A percentile compares a stretch with the other conserved stretches of the same genome.
These are phyloP conservation scores for Fonsecaea nubica DNA, from an alignment of 2,329 filamentous ascomycete species.

Conservation along the genomic window DNA sequence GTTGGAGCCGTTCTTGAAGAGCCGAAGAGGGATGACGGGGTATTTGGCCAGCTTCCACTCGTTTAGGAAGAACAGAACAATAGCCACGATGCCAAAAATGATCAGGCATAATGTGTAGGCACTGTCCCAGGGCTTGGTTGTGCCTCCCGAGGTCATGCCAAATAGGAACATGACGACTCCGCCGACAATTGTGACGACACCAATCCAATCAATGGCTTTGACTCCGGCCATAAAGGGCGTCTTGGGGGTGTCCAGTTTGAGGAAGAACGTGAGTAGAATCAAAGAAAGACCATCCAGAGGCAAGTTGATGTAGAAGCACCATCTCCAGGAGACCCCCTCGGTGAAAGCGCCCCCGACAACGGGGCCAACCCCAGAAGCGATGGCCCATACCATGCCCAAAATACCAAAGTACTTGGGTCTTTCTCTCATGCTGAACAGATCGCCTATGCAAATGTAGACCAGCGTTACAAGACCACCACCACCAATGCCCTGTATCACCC, in stretches of 20 bases:
- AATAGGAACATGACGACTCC: constrained; percentile 73
- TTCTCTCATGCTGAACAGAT: constrained; percentile 66
- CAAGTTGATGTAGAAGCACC: constrained; percentile 65
- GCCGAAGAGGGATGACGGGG: constrained; percentile 68
- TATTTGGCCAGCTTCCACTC: constrained; percentile 67
- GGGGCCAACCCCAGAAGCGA: constrained; percentile 66
- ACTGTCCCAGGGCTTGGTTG: constrained; percentile 59
- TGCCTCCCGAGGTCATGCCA: constrained; percentile 72
- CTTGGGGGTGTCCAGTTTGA: constrained; percentile 66
- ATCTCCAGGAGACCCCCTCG: constrained; percentile 47
- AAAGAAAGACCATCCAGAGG: constrained; percentile 67
- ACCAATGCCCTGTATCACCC: constrained; percentile 68
- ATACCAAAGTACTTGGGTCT: constrained; percentile 68
- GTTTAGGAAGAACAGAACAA: constrained; percentile 60
- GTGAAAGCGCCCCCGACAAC: constrained; percentile 50
- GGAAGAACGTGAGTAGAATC: constrained; percentile 64
- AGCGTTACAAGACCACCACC: constrained; percentile 69
- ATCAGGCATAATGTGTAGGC: constrained; percentile 59
- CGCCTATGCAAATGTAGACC: constrained; percentile 68
- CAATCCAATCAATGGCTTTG: constrained; percentile 68
- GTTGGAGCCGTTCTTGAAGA: constrained; percentile 41
- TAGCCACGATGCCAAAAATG: constrained; percentile 53
- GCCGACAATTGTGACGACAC: constrained; percentile 67
- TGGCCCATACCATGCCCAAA: constrained; percentile 67
- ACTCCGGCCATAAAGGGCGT: constrained; percentile 64